These are phyloP conservation scores for Verticillium alfalfae DNA, from an alignment of 2,329 filamentous ascomycete species.

Conservation along the genomic window DNA sequence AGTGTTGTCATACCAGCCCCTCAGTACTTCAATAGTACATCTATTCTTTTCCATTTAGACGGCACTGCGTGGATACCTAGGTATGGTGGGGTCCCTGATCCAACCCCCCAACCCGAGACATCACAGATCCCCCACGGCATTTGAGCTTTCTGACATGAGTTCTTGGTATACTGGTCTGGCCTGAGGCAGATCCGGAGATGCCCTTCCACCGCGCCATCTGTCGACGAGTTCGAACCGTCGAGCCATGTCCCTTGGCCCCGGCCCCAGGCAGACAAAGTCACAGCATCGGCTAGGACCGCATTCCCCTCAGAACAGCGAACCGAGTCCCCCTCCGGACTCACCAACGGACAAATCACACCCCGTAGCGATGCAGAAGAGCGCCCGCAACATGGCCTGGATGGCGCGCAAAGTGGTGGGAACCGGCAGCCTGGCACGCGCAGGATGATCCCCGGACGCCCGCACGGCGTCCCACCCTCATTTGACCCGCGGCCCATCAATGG, in stretches of 20 bases:
- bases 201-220: too few species aligned
- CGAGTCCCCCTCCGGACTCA: neutral
- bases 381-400: constrained; percentile 7
- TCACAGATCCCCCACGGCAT: neutral
- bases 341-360: constrained; percentile 10
- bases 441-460: constrained; percentile 2
- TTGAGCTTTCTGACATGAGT: neutral
- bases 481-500: neutral
- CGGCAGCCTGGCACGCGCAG: constrained; percentile 10
- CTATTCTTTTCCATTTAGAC: neutral
- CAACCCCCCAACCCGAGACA: neutral
- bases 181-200: neutral
- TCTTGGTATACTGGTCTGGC: neutral
- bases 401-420: constrained; percentile 4
- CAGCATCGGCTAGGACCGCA: neutral
- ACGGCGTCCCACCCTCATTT: neutral
- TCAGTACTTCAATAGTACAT: neutral
- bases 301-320: neutral
- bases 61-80: neutral
- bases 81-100: neutral
- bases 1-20: neutral
- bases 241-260: neutral
- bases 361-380: constrained; percentile 11
- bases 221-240: neutral
- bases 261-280: neutral